Evolutionary conservation across 2,329 filamentous ascomycete genomes (phyloP), one percentile per base, ranked within the genome.

Genomic region (Fusarium secorum): DNA sequence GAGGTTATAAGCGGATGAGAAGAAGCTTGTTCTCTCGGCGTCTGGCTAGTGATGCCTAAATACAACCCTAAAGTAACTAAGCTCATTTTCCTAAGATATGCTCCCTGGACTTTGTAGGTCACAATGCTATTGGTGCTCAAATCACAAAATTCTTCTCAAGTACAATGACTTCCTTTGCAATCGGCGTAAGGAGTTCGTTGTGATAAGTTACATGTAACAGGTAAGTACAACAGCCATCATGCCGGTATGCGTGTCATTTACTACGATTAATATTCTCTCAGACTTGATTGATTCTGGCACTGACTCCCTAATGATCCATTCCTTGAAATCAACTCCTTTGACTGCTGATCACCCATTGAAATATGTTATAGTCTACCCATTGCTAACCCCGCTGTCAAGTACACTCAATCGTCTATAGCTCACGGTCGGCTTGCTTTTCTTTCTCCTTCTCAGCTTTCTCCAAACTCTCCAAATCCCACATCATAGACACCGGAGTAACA

Each of bases 401-500:
- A 38, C 7, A 14, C 20, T 39, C 20, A 17, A 10, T 44, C 4
- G 3, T 20, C 24, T 49, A 51, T 4, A 52, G 48, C 5, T 52
- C 48, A 17, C 33, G 32, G 1, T 52, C 24, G 0, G 13, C 18
- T 7, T 46, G 3, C 4, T 33, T 33, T 2, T 55, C 38, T 17
- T n/a, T 24, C 6, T 55, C n/a, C 1, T 26, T n/a, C 18, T 32
- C 28, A 0, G 24, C 17, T 4, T 32, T 22, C 4, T 45, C 15
- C 2, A 46, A 10, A 10, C 18, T 32, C 2, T 55, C 28, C 14
- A 55, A 32, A 26, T 32, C 28, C 38, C 38, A 55, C 22, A 9
- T 24, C 38, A 46, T 33, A 0, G 52, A 46, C 8, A 46, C 49
- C 2, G 35, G 35, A n/a, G 20, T 33, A 13, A 55, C n/a, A 17